Percentiles rank a stretch among this genome's conserved stretches.
phyloP scores from a whole-genome alignment of 75 land plant species.

The Pinus tabuliformis region DNA sequence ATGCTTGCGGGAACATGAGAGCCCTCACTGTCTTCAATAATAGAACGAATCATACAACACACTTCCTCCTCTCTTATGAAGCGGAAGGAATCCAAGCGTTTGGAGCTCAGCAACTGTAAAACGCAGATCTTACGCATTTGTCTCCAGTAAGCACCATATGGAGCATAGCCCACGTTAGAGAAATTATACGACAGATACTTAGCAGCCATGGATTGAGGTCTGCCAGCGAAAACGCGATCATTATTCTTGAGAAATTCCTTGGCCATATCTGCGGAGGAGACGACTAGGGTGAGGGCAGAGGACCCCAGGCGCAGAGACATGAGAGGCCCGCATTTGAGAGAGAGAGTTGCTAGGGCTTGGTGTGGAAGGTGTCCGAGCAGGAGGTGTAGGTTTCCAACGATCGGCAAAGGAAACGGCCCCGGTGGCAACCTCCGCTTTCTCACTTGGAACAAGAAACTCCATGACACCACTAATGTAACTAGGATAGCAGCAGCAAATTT shows the following conservation, averaged over 20 bases:
- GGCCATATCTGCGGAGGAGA: constrained; percentile 9
- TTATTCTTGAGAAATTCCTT: constrained; percentile 9
- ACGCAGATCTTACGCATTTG: constrained; percentile 26
- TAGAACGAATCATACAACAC: not conserved
- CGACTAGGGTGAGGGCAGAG: constrained; percentile 5
- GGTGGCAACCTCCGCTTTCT: constrained; percentile 5
- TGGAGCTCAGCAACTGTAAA: constrained; percentile 23
- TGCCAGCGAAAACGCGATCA: constrained; percentile 5
- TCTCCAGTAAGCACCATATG: constrained; percentile 16
- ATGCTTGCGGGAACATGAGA: not conserved
- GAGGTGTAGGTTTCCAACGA: constrained; percentile 21
- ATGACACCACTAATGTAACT: too few species aligned
- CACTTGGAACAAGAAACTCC: too few species aligned
- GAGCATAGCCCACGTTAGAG: not conserved
- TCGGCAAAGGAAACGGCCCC: constrained; percentile 13
- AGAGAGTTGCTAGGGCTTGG: not conserved
- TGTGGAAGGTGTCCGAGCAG: constrained; percentile 7
- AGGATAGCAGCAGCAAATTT: too few species aligned
- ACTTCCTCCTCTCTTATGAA: not conserved
- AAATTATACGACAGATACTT: not conserved
- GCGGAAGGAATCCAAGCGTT: constrained; percentile 11
- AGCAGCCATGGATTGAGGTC: not conserved
- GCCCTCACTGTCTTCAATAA: too few species aligned
- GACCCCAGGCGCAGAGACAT: constrained; percentile 19
- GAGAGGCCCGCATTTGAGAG: constrained; percentile 15